These are phyloP conservation scores for Mycena belliarum DNA, from an alignment of 768 basidiomycete species.

Conservation along the genomic window DNA sequence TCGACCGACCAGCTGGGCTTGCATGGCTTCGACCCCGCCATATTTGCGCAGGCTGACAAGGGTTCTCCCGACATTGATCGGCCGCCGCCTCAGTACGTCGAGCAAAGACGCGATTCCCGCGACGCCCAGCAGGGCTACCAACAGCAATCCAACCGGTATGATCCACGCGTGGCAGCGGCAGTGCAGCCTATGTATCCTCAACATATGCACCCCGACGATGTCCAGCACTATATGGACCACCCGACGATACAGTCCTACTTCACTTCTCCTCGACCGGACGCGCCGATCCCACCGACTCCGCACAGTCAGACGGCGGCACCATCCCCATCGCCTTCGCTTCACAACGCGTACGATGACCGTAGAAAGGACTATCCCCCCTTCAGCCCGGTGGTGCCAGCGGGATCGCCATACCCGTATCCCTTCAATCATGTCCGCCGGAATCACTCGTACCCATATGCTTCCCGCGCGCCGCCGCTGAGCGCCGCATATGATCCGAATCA, in stretches of 20 bases:
- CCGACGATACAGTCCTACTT: slow-evolving; percentile 59
- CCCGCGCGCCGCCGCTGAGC: slow-evolving; percentile 31
- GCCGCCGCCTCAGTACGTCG: slow-evolving; percentile 31
- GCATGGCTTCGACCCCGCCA: slow-evolving; percentile 56
- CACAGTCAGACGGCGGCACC: slow-evolving; percentile 75
- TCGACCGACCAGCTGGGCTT: slow-evolving; percentile 64
- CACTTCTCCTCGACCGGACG: slow-evolving; percentile 64
- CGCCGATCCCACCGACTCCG: slow-evolving; percentile 79
- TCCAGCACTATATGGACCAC: slow-evolving; percentile 60
- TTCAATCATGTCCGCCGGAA: slow-evolving; percentile 71
- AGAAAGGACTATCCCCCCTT: slow-evolving; percentile 41
- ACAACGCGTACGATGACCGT: slow-evolving; percentile 44
- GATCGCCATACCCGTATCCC: slow-evolving; percentile 81
- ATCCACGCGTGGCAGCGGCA: slow-evolving; percentile 28
- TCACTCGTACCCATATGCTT: slow-evolving; percentile 38
- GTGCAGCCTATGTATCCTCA: slow-evolving; percentile 33
- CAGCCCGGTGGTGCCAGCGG: slow-evolving; percentile 57
- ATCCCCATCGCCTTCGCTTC: slow-evolving; percentile 65
- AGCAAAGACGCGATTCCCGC: slow-evolving; percentile 28
- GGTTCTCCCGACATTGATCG: slow-evolving; percentile 22
- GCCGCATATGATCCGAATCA: slow-evolving; percentile 44
- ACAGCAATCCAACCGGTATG: slow-evolving; percentile 33
- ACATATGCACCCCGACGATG: slow-evolving; percentile 55
- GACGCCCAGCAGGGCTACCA: slow-evolving; percentile 36
- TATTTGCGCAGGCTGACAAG: slow-evolving; percentile 44